Base-by-base conservation (phyloP, 2,329 filamentous ascomycete species). In the Hypoxylon sp. region DNA sequence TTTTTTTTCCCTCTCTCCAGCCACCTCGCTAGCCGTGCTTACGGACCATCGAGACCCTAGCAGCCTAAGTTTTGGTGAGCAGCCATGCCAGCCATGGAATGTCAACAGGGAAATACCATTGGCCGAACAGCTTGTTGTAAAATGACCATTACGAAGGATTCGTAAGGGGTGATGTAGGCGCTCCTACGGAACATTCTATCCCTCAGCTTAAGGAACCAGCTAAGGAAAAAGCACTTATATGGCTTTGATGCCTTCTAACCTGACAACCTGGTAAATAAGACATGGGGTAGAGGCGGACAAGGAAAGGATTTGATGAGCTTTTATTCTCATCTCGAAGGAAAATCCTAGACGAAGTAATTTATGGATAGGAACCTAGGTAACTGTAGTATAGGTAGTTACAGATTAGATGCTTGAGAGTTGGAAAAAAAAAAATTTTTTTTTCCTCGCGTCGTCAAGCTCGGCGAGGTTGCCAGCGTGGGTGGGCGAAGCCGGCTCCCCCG, bases 171-270 rank as follows among this genome's bases (percentile, higher is more conserved):
- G 23, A 56, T 40, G 55, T 50, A 54, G 48, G 56, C 46, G 27
- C 21, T 41, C 49, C 41, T 27, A 51, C 56, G 56, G 52, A 56
- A 56, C 42, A 9, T 48, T 17, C 57, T 27, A n/a, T 31, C 23
- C 48, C 31, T 53, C 43, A 56, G 57, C 52, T 53, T 48, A 50
- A 51, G 24, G 37, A 48, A n/a, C 35, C n/a, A n/a, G n/a, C n/a
- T n/a, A n/a, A 37, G 26, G 10, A 26, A 42, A 23, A 26, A 24
- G 21, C 20, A 23, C 21, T 9, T 24, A 24, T 10, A 4, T 18
- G 9, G 9, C 17, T 21, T 10, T 29, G 27, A 11, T 29, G 27
- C 27, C 13, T 10, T 11, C 27, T 4, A 5, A 4, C 27, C 27
- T 29, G 27, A n/a, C n/a, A n/a, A n/a, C n/a, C n/a, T n/a, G n/a